Evolutionary conservation across 31 red algal species (phyloP).

Genomic region (Odonthalia washingtoniensis): DNA sequence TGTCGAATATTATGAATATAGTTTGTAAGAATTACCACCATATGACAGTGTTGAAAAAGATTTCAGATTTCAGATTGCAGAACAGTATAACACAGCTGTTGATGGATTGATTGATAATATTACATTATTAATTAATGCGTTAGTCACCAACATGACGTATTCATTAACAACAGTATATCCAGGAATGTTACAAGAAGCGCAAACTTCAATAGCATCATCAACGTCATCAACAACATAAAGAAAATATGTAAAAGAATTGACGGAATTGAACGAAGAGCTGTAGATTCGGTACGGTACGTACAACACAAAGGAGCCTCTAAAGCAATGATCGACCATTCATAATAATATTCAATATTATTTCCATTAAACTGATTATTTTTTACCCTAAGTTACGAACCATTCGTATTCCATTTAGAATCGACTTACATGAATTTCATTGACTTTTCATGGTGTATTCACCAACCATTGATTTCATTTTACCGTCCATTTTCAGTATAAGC

Average conservation of each 20-base stretch:
- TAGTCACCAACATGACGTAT: slow-evolving; percentile 39
- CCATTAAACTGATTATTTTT: too few species aligned
- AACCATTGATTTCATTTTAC: too few species aligned
- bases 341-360: too few species aligned
- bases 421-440: too few species aligned
- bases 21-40: slow-evolving; percentile 43
- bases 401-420: too few species aligned
- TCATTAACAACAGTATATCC: slow-evolving; percentile 30
- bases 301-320: slow-evolving; percentile 43
- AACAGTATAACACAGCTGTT: slow-evolving; percentile 57
- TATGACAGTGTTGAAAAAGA: slow-evolving; percentile 32
- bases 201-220: not conserved
- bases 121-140: slow-evolving; percentile 38
- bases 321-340: slow-evolving; percentile 52
- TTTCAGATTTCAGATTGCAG: slow-evolving; percentile 36
- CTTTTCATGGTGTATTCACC: too few species aligned
- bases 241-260: not conserved
- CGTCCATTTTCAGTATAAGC: too few species aligned
- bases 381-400: too few species aligned
- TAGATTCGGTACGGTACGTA: slow-evolving; percentile 40
- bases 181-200: slow-evolving; percentile 4
- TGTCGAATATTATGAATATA: slow-evolving; percentile 28
- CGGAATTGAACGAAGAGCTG: slow-evolving; percentile 50
- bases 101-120: slow-evolving; percentile 36
- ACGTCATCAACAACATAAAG: not conserved